phyloP scores from a whole-genome alignment of 768 basidiomycete genomes.

The Pleurotus citrinopileatus region DNA sequence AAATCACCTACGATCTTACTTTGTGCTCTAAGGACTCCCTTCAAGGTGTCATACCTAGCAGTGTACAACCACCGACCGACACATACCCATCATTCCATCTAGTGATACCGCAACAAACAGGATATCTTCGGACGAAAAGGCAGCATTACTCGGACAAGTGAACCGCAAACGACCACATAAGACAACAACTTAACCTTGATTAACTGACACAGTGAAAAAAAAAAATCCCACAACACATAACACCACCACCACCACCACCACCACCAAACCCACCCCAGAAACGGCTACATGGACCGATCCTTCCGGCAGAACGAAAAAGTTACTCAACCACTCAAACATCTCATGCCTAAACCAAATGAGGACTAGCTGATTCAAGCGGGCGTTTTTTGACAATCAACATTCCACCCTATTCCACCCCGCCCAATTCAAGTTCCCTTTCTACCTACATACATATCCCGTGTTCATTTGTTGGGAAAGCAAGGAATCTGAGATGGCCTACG shows the following conservation, averaged over 20 bases:
- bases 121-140: background rate
- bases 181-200: background rate
- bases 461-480: background rate
- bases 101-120: background rate
- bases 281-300: slow-evolving; percentile 5
- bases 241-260: too few relatives aligned
- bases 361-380: background rate
- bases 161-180: background rate
- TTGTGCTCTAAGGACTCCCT: too few relatives aligned
- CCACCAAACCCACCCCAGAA: slow-evolving; percentile 6
- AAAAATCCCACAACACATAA: too few relatives aligned
- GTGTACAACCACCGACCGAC: background rate
- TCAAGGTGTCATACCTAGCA: background rate
- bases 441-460: too few relatives aligned
- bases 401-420: too few relatives aligned
- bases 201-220: slow-evolving; percentile 10
- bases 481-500: slow-evolving; percentile 9
- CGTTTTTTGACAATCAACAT: background rate
- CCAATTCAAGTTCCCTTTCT: too few relatives aligned
- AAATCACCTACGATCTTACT: too few relatives aligned
- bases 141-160: background rate
- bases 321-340: background rate
- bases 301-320: background rate
- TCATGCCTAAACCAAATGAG: slow-evolving; percentile 5
- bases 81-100: background rate